phyloP scores from a whole-genome alignment of 2,329 filamentous ascomycete genomes.

The Paracorniculantispora psalliotae region DNA sequence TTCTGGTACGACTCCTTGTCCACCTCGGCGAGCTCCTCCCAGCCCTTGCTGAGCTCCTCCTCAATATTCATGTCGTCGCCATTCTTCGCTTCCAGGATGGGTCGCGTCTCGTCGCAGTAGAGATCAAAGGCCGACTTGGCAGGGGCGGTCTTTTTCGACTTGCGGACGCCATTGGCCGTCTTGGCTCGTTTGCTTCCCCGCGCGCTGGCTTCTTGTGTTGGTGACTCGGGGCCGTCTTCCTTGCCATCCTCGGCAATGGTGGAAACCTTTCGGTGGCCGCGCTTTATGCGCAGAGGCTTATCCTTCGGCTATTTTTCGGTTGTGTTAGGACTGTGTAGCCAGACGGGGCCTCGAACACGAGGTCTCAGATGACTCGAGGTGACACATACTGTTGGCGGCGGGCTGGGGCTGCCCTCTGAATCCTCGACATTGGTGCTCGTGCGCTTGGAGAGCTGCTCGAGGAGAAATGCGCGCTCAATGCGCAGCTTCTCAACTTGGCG shows the following conservation, averaged over 20 bases:
- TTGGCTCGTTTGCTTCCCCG: constrained; percentile 23
- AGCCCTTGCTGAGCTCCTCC: constrained; percentile 50
- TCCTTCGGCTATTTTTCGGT: constrained; percentile 62
- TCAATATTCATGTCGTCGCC: constrained; percentile 42
- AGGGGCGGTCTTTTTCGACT: constrained; percentile 38
- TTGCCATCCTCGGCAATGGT: constrained; percentile 39
- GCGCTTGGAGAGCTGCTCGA: constrained; percentile 68
- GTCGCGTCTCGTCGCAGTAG: constrained; percentile 47
- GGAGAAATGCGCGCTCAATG: constrained; percentile 72
- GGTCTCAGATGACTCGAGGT: background rate
- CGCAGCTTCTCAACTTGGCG: constrained; percentile 89
- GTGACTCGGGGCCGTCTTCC: constrained; percentile 14
- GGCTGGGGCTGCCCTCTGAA: constrained; percentile 72
- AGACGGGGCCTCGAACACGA: background rate
- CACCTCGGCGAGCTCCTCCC: constrained; percentile 47
- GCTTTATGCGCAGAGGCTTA: constrained; percentile 70
- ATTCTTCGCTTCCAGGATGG: constrained; percentile 38
- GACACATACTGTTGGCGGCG: constrained; percentile 66
- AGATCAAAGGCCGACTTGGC: constrained; percentile 46
- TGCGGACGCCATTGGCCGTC: constrained; percentile 37
- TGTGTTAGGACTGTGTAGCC: constrained; percentile 13
- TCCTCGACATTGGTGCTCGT: constrained; percentile 72
- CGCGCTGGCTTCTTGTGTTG: constrained; percentile 1
- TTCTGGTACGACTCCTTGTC: constrained; percentile 46
- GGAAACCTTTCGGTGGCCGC: constrained; percentile 61